Evolutionary conservation across 805 yeast genomes (phyloP), one percentile per base, ranked within the genome.

Genomic region (Candida patagonica): DNA sequence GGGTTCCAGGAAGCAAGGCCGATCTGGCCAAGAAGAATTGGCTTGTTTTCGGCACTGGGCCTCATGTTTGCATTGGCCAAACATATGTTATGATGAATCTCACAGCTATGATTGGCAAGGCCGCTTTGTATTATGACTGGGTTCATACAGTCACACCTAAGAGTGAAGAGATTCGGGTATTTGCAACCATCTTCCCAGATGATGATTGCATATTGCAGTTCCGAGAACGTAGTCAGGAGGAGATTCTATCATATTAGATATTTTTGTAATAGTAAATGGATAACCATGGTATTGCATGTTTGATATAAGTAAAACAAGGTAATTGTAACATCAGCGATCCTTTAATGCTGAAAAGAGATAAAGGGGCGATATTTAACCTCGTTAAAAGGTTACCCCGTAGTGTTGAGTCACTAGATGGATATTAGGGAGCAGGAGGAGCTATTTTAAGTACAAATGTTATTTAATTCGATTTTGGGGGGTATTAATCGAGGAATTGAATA

Each of bases 171-270:
- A 87, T 92, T 56, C 84, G 86, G 58, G 97, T 92, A 29, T 92
- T 92, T 60, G 98, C 98, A 21, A 92, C 98, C 15, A 87, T 92
- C 59, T 92, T 92, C 82, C 98, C 98, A 21, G 78, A 85, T 61
- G 98, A 92, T 65, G 96, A 92, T 61, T 76, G 94, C 58, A 74
- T 84, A 49, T 66, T 92, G 59, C 68, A 78, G 52, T 89, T 88
- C 69, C 29, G 38, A 12, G 37, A 42, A 34, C 40, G 49, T 35
- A 15, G 20, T n/a, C 27, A 25, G 19, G 9, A 20, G 38, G 43
- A 40, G 26, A 40, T 40, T 35, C 15, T 30, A 12, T 8, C 13
- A 29, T 29, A 29, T 15, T 29, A 12, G 16, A 29, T 29, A 12
- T 29, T 29, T 29, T 29, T 29, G 13, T 24, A 24, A 8, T 24